Evolutionary conservation across 2,329 filamentous ascomycete genomes (phyloP).

Genomic region (Pyrenophora graminea): DNA sequence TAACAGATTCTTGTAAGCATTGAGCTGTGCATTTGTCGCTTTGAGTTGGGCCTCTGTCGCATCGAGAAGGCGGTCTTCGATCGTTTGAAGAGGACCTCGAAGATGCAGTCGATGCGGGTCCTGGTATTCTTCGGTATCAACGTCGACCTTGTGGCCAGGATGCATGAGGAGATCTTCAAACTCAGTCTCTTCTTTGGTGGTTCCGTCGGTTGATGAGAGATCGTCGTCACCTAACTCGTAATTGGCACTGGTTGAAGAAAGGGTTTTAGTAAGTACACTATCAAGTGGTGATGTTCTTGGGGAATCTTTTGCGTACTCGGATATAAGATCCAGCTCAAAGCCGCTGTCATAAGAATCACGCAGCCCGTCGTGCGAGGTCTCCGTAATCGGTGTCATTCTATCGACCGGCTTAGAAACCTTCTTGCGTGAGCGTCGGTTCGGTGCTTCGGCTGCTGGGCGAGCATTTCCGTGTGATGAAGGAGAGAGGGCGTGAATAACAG

Average conservation of each 20-base stretch:
- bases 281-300: not conserved
- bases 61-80: conserved; percentile 31
- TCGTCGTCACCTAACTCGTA: conserved; percentile 19
- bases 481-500: conserved; percentile 4
- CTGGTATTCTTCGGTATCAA: conserved; percentile 2
- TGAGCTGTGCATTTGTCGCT: conserved; percentile 12
- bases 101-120: not conserved
- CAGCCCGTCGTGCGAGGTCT: conserved; percentile 25
- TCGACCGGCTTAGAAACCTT: conserved; percentile 21
- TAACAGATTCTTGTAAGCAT: not conserved
- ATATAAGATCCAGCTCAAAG: conserved; percentile 23
- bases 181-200: not conserved
- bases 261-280: conserved; percentile 5
- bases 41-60: conserved; percentile 16
- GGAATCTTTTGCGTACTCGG: conserved; percentile 19
- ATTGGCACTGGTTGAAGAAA: not conserved
- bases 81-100: conserved; percentile 27
- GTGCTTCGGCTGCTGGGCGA: conserved; percentile 1
- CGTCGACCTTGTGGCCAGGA: conserved; percentile 7
- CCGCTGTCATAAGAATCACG: conserved; percentile 11
- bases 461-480: conserved; percentile 1
- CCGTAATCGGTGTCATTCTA: conserved; percentile 32
- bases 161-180: conserved; percentile 3
- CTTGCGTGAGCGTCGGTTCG: conserved; percentile 15
- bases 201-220: conserved; percentile 15